These are phyloP conservation scores for Fusarium odoratissimum DNA, from an alignment of 2,329 filamentous ascomycete genomes.

Conservation along the genomic window DNA sequence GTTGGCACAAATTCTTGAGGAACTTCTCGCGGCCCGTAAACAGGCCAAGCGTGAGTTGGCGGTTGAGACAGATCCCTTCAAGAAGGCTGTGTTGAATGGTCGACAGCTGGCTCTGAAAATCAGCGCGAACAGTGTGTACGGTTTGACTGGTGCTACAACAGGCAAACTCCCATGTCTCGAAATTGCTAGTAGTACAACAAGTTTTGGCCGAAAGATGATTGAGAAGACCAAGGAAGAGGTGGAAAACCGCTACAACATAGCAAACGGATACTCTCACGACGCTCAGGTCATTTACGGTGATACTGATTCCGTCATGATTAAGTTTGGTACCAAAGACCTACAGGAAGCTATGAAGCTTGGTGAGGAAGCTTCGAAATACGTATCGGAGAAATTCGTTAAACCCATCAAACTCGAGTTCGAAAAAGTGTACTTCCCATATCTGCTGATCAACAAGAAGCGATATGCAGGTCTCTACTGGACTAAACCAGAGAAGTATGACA, in stretches of 20 bases:
- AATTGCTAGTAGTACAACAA: constrained; percentile 96
- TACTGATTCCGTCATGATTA: constrained; percentile 99
- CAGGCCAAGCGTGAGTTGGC: constrained; percentile 92
- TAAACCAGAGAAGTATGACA: constrained; percentile 92
- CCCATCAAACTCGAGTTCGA: constrained; percentile 99
- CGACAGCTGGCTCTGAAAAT: constrained; percentile 95
- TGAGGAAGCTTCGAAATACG: constrained; percentile 88
- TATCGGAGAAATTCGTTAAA: constrained; percentile 92
- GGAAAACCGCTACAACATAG: constrained; percentile 87
- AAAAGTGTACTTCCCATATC: constrained; percentile 97
- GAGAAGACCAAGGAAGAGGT: constrained; percentile 98
- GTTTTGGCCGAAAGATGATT: constrained; percentile 98
- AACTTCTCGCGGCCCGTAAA: constrained; percentile 91
- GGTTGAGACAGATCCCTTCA: constrained; percentile 92
- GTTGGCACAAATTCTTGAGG: constrained; percentile 94
- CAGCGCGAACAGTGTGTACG: constrained; percentile 98
- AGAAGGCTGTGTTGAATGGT: constrained; percentile 97
- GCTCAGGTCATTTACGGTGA: constrained; percentile 98
- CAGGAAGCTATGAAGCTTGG: constrained; percentile 92
- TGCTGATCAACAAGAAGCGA: constrained; percentile 99
- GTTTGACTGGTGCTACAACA: constrained; percentile 93
- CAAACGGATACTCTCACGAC: constrained; percentile 94
- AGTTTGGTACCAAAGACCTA: constrained; percentile 91
- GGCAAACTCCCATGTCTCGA: constrained; percentile 95
- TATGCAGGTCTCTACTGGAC: constrained; percentile 99